Conservation (phyloP, 495 filamentous ascomycete species). For the Xylaria cubensis region DNA sequence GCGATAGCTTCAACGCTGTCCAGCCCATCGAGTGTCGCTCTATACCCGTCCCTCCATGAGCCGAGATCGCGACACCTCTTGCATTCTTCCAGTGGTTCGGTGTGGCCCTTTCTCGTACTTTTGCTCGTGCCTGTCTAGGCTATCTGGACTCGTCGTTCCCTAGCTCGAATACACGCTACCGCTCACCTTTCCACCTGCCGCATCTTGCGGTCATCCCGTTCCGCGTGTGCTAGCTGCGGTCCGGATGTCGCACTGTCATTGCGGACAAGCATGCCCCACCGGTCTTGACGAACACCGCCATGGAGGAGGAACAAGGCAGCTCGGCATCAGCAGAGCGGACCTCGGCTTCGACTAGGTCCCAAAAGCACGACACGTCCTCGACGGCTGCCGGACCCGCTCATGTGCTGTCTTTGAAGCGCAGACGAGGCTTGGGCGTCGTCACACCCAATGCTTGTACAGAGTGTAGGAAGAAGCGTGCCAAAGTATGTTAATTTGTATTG, state of each 20-base stretch:
- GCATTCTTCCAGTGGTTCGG: neutral
- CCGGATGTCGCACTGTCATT: slow-evolving; percentile 4
- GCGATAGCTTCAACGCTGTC: neutral
- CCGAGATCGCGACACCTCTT: neutral
- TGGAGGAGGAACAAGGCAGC: slow-evolving; percentile 40
- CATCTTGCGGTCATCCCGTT: neutral
- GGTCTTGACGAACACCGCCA: slow-evolving; percentile 29
- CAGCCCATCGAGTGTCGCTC: neutral
- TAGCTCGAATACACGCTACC: neutral
- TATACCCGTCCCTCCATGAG: neutral
- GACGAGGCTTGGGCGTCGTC: slow-evolving; percentile 58
- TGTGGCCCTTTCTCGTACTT: neutral
- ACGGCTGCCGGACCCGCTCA: slow-evolving; percentile 29
- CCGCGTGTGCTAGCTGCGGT: neutral
- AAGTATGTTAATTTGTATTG: slow-evolving; percentile 43
- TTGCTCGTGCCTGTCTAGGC: neutral
- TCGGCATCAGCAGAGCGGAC: slow-evolving; percentile 35
- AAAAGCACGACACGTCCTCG: slow-evolving; percentile 33
- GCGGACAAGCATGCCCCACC: slow-evolving; percentile 31
- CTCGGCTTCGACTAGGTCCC: slow-evolving; percentile 37
- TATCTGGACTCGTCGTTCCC: neutral
- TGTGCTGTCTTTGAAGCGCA: slow-evolving; percentile 47
- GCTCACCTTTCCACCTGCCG: neutral
- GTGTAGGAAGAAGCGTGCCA: slow-evolving; percentile 64
- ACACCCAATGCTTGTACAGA: slow-evolving; percentile 64